Percentiles rank a stretch among this genome's conserved stretches.
Evolutionary conservation across 805 yeast species (phyloP).

Genomic region (Groenewaldozyma salmanticensis): DNA sequence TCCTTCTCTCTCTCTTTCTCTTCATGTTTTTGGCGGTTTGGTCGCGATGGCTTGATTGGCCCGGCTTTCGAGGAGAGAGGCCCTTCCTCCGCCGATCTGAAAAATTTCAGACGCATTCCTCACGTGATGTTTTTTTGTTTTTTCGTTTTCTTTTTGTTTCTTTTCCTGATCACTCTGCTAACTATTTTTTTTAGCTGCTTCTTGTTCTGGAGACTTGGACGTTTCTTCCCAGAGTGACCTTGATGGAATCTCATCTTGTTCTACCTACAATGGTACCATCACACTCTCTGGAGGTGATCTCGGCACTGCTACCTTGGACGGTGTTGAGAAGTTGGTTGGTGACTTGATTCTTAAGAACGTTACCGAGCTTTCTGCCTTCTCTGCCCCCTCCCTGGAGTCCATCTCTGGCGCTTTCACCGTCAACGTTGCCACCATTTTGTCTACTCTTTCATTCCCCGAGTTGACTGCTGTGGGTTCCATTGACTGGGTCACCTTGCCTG

Average conservation of each 20-base stretch:
- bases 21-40: too few relatives aligned
- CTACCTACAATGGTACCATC: conserved; percentile 72
- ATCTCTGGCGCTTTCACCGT: conserved; percentile 65
- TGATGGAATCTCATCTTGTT: conserved; percentile 63
- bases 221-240: conserved; percentile 76
- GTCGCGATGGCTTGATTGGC: too few relatives aligned
- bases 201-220: conserved; percentile 18
- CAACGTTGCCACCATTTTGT: conserved; percentile 53
- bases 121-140: too few relatives aligned
- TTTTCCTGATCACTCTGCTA: too few relatives aligned
- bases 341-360: conserved; percentile 59
- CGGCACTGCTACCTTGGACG: conserved; percentile 42
- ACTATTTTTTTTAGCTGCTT: conserved; percentile 4
- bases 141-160: too few relatives aligned
- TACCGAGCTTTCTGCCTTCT: conserved; percentile 47
- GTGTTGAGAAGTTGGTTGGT: conserved; percentile 72
- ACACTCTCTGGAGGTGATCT: conserved; percentile 54
- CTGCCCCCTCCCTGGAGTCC: conserved; percentile 70
- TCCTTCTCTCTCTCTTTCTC: too few relatives aligned
- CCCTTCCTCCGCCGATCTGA: too few relatives aligned
- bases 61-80: too few relatives aligned
- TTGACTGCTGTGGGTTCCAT: conserved; percentile 77
- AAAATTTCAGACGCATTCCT: too few relatives aligned
- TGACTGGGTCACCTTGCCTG: conserved; percentile 77
- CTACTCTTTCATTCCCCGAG: conserved; percentile 62